Base-by-base conservation (phyloP, 2,329 filamentous ascomycete genomes). In the Sordariomycetes sp. region DNA sequence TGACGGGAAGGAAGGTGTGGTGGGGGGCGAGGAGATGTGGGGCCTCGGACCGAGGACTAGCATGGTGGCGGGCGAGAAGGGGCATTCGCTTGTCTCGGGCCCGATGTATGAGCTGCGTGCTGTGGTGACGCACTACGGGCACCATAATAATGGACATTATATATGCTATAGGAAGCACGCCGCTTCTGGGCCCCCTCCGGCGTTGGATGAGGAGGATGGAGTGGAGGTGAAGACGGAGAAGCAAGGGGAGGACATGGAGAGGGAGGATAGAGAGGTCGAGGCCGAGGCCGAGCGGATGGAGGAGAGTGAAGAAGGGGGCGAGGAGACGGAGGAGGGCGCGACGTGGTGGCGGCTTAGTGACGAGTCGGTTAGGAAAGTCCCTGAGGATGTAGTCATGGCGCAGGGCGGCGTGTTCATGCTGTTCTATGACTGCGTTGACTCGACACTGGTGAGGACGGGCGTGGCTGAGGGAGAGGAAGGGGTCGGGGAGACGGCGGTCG, bases 121-220 rank as follows among this genome's bases (percentile, higher is more conserved):
- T 34, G 87, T 92, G 0, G 81, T 97, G 10, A 94, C 90, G 1
- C 94, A 97, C 67, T 89, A 87, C 60, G 94, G 94, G 3, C 79
- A 87, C 35, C 94, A 97, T 68, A 90, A 96, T 61, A 96, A 95
- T 64, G 94, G 94, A 0, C 94, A 99, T 71, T 97, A 99, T 64
- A 84, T 96, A 45, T 95, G 90, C 67, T 96, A 94, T 69, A 81
- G 89, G 55, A 88, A 86, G 64, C 85, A 89, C 64, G 35, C 56
- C 34, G 20, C 45, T 22, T 24, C 45, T 1, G 45, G 20, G 2
- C 7, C 76, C 81, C 17, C 65, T 66, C 10, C 59, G 61, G 10
- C 10, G 24, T 51, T 25, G 4, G 36, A 7, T 5, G 22, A 36
- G 20, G 51, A 34, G n/a, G 35, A 52, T n/a, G 55, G 54, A 3